These are phyloP conservation scores for Barnettozyma botsteinii DNA, from an alignment of 805 yeast genomes.

Conservation along the genomic window DNA sequence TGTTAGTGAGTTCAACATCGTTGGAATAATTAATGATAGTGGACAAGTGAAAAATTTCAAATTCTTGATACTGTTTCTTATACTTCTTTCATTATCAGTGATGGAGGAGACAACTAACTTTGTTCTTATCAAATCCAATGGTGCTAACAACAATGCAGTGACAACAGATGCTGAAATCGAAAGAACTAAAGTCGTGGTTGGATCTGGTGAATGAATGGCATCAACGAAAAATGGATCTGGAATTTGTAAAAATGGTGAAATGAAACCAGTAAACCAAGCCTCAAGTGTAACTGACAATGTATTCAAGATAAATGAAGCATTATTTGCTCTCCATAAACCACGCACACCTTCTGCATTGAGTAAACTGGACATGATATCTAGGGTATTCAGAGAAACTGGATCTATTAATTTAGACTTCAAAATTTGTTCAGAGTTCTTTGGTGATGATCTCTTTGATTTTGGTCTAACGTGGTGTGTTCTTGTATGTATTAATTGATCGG, in stretches of 20 bases:
- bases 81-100: constrained; percentile 49
- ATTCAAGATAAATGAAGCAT: constrained; percentile 73
- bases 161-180: constrained; percentile 66
- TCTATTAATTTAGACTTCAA: constrained; percentile 1
- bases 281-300: constrained; percentile 73
- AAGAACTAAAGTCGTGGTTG: constrained; percentile 58
- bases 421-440: background rate
- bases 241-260: constrained; percentile 72
- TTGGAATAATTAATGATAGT: constrained; percentile 54
- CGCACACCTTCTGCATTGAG: constrained; percentile 66
- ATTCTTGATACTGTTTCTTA: constrained; percentile 57
- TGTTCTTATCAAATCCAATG: constrained; percentile 76
- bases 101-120: constrained; percentile 69
- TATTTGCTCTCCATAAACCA: constrained; percentile 68
- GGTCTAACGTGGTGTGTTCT: constrained; percentile 17
- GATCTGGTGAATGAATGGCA: constrained; percentile 72
- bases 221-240: constrained; percentile 90
- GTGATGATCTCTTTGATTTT: background rate
- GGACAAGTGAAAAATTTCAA: constrained; percentile 53
- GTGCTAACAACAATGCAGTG: constrained; percentile 69
- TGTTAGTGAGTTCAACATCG: constrained; percentile 57
- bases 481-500: constrained; percentile 12
- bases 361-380: constrained; percentile 58
- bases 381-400: constrained; percentile 57
- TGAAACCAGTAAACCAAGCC: constrained; percentile 87